Evolutionary conservation across 441 rosid species (phyloP), one percentile per base, ranked within the genome.

Genomic region (Corymbia calophylla): DNA sequence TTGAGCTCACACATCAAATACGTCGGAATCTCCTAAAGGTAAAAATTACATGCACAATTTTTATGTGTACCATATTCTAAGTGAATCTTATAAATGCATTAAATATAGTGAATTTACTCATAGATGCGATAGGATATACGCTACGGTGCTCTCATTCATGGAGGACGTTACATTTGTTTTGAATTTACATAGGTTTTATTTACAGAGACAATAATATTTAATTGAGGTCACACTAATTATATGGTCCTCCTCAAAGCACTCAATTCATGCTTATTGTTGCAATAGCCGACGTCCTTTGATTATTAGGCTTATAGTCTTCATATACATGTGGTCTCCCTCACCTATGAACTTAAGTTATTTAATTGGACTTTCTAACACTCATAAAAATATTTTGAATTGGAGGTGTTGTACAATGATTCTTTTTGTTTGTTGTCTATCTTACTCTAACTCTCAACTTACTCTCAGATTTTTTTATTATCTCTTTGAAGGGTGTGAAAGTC

Each of bases 201-300:
- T 18, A 70, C 18, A 73, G 17, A 73, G 29, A 39, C 14, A 16
- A 68, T 68, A 66, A 31, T 31, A 31, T 66, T 16, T 44, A 16
- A 2, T 15, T 0, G 9, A 66, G 6, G 39, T 66, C 23, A 31
- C 0, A 5, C 23, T 8, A 66, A 31, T 31, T 31, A 14, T 62
- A 62, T 64, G 35, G 19, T n/a, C 14, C 35, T n/a, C 1, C 70
- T 64, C 70, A 14, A 0, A n/a, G 2, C 0, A 0, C 35, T 64
- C 7, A 0, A n/a, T 17, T 0, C 39, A 68, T 35, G 49, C 49
- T 70, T 11, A 35, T 35, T 1, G 1, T 73, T 0, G 16, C 14
- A 35, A 73, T 35, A 35, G 3, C 14, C 0, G 0, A 35, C 5
- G 21, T 73, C 80, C 3, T 68, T 66, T 31, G 11, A 31, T 66